Conservation (phyloP, 2,329 filamentous ascomycete genomes). For the Achaetomium macrosporum region DNA sequence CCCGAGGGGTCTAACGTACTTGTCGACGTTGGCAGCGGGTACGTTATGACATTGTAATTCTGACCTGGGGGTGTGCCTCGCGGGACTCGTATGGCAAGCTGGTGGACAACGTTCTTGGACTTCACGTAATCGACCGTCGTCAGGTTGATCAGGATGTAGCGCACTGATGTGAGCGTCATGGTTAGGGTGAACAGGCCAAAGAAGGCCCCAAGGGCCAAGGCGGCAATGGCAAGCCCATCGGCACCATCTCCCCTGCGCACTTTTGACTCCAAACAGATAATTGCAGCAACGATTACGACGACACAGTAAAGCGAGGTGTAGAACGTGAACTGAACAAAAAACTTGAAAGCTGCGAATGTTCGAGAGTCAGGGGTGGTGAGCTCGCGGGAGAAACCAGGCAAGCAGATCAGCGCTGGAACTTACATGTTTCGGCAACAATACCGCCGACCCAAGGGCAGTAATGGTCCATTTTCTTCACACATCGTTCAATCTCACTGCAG, state of each 20-base stretch:
- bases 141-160: conserved; percentile 65
- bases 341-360: conserved; percentile 63
- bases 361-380: background rate
- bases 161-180: conserved; percentile 69
- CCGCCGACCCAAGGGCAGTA: conserved; percentile 97
- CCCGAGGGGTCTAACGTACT: conserved; percentile 21
- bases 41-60: conserved; percentile 49
- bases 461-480: conserved; percentile 88
- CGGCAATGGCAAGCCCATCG: conserved; percentile 60
- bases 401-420: conserved; percentile 24
- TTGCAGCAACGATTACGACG: conserved; percentile 57
- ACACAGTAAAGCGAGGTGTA: conserved; percentile 66
- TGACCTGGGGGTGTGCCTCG: conserved; percentile 37
- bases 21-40: conserved; percentile 43
- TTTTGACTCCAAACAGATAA: conserved; percentile 56
- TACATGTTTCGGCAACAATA: conserved; percentile 74
- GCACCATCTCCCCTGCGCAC: conserved; percentile 33
- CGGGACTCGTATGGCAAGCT: conserved; percentile 69
- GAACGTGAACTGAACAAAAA: conserved; percentile 79
- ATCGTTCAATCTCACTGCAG: conserved; percentile 73
- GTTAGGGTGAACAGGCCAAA: conserved; percentile 75
- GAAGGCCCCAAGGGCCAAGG: conserved; percentile 60
- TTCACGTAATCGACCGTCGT: conserved; percentile 80
- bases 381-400: no score
- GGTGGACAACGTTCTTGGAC: conserved; percentile 55